Conservation (phyloP, 2,329 filamentous ascomycete genomes). For the Macroventuria anomochaeta region DNA sequence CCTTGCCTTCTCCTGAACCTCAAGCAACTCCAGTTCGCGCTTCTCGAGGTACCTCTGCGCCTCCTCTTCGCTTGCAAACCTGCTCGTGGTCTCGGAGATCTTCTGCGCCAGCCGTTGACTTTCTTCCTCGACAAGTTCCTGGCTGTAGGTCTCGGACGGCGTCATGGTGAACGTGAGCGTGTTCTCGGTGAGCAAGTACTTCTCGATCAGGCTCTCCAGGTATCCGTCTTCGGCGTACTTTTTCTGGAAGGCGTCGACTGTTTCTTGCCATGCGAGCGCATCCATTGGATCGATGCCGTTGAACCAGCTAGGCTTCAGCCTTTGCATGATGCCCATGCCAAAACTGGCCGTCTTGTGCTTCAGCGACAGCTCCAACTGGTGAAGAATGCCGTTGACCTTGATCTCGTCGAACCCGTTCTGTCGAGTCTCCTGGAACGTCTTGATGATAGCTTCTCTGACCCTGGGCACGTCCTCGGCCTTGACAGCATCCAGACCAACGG, state of each 20-base stretch:
- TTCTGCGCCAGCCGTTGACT: constrained; percentile 74
- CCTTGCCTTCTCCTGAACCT: constrained; percentile 82
- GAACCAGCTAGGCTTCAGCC: constrained; percentile 92
- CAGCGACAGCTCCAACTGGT: constrained; percentile 88
- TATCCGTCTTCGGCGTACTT: constrained; percentile 79
- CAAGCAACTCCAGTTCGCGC: constrained; percentile 79
- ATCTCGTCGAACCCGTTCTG: constrained; percentile 82
- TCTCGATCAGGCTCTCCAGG: constrained; percentile 82
- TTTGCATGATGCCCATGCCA: constrained; percentile 87
- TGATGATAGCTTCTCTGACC: constrained; percentile 75
- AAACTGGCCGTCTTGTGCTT: constrained; percentile 98
- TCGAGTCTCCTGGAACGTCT: constrained; percentile 72
- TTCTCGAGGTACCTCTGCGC: constrained; percentile 75
- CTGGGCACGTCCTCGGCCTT: constrained; percentile 78
- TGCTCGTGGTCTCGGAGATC: constrained; percentile 71
- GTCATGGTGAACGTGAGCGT: constrained; percentile 94
- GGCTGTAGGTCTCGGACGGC: constrained; percentile 76
- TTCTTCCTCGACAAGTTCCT: constrained; percentile 79
- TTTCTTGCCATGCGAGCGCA: constrained; percentile 88
- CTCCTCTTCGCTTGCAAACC: constrained; percentile 73
- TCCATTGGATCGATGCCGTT: constrained; percentile 93
- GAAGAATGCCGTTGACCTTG: constrained; percentile 92
- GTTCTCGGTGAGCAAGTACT: constrained; percentile 87
- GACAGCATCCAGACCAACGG: constrained; percentile 89
- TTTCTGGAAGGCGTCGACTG: constrained; percentile 80